Base-by-base conservation (phyloP, 805 yeast species). In the Zygosaccharomyces kombuchaensis region DNA sequence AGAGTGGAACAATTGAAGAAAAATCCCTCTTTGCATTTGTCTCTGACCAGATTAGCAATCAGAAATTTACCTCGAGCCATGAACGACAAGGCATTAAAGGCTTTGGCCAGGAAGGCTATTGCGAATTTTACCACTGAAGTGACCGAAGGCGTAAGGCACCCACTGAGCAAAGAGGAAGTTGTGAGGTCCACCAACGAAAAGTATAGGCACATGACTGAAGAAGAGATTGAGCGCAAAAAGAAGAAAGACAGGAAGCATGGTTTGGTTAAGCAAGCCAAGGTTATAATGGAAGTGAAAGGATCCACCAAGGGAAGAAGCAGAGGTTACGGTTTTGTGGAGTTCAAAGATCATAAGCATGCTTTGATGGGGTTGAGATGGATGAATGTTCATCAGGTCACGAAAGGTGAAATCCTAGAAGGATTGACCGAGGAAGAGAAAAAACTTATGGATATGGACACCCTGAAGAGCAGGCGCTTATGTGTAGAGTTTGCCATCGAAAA, bases 291-390 rank as follows among this genome's bases (percentile, higher is more conserved):
- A 69, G 86, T 87, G 36, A 91, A 90, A 64, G 96, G 89, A 6
- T 73, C 91, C 7, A 84, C 83, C 21, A 68, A 75, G 23, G 99
- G 99, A 46, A 78, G 99, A 67, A 82, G 93, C 60, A 83, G 97
- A 73, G 99, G 99, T 50, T 93, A 91, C 60, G 99, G 99, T 52
- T 91, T 93, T 74, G 68, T 93, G 36, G 98, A 93, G 68, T 89
- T 76, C 66, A 81, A 89, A 67, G 96, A 90, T 66, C 99, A 93
- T 66, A 85, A 84, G 66, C 65, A 83, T 52, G 98, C 99, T 1
- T 75, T 93, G 54, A 90, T 89, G 97, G 97, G 95, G 2, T 77
- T 93, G 46, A 81, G 99, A 73, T 93, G 96, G 96, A 75, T 93
- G 65, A 93, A 93, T 65, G 96, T 96, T 6, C 96, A 91, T 62